Percentiles rank a stretch among this genome's conserved stretches.
phyloP scores from a whole-genome alignment of 441 rosid species.

The Croton setiger region DNA sequence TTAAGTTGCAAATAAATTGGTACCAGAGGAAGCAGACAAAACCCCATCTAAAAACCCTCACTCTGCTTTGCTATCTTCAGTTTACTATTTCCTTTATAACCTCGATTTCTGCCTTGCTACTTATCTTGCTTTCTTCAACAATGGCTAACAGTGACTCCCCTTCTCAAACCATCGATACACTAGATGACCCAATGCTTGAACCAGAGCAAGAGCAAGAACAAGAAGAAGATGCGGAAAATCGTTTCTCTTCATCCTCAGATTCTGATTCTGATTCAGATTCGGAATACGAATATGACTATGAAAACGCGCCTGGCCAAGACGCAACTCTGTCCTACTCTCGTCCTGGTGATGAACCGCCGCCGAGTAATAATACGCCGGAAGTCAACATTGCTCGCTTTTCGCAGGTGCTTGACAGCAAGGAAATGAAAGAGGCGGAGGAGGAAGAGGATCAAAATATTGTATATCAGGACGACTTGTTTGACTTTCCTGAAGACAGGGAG shows the following conservation, averaged over 20 bases:
- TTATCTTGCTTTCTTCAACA: conserved; percentile 1
- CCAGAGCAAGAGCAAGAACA: conserved; percentile 2
- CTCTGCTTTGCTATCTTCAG: neutral
- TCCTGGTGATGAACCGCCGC: conserved; percentile 43
- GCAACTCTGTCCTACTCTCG: conserved; percentile 31
- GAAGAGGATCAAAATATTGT: conserved; percentile 40
- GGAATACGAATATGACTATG: conserved; percentile 37
- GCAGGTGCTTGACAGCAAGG: conserved; percentile 35
- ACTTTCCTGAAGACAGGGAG: conserved; percentile 75
- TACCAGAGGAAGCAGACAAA: conserved; percentile 6
- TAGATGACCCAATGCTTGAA: neutral
- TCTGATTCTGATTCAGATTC: conserved; percentile 47
- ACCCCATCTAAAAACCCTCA: neutral
- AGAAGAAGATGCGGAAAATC: conserved; percentile 30
- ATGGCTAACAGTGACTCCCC: conserved; percentile 15
- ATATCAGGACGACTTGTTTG: conserved; percentile 41
- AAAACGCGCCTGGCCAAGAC: conserved; percentile 15
- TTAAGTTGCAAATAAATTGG: too few species aligned
- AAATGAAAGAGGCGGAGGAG: conserved; percentile 34
- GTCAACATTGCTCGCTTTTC: conserved; percentile 45
- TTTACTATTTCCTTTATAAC: neutral
- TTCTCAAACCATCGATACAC: neutral
- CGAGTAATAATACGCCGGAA: conserved; percentile 38
- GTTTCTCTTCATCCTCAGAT: conserved; percentile 13
- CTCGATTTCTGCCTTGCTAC: neutral